phyloP scores from a whole-genome alignment of 2,329 filamentous ascomycete genomes.

The Aspergillus tamarii region DNA sequence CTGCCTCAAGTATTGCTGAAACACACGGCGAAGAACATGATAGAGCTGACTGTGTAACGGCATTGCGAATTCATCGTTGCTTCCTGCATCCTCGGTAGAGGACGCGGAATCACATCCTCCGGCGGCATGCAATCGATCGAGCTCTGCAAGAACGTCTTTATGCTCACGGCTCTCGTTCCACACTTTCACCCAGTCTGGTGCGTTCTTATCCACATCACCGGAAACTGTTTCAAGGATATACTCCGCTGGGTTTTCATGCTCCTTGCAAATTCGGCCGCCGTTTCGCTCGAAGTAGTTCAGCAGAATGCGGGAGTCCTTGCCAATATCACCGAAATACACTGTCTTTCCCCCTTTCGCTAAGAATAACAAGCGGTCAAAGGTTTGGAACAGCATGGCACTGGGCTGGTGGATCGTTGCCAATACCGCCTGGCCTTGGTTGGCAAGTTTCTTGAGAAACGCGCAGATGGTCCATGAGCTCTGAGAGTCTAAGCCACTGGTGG shows the following conservation, averaged over 20 bases:
- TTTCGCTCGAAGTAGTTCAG: constrained; percentile 63
- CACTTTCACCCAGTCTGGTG: constrained; percentile 62
- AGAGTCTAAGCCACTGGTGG: constrained; percentile 82
- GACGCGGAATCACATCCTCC: neutral
- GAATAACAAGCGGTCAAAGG: constrained; percentile 66
- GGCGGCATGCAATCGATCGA: constrained; percentile 50
- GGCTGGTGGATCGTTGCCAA: constrained; percentile 91
- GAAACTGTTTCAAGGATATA: constrained; percentile 61
- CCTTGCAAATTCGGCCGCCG: constrained; percentile 46
- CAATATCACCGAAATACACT: constrained; percentile 67
- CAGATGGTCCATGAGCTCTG: constrained; percentile 72
- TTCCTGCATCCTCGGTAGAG: constrained; percentile 52
- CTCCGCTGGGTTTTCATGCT: constrained; percentile 57
- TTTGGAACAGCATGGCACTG: constrained; percentile 83
- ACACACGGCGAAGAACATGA: constrained; percentile 70
- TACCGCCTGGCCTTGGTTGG: constrained; percentile 79
- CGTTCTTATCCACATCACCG: constrained; percentile 62
- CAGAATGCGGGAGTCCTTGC: constrained; percentile 55
- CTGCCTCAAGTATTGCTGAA: constrained; percentile 84
- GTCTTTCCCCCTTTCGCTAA: constrained; percentile 63
- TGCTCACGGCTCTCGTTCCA: constrained; percentile 62
- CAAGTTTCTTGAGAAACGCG: constrained; percentile 77
- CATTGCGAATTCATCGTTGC: constrained; percentile 74
- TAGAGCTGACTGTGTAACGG: constrained; percentile 66
- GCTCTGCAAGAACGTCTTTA: constrained; percentile 55